Percentiles rank a stretch among this genome's conserved stretches.
phyloP scores from a whole-genome alignment of 2,329 filamentous ascomycete genomes.

The Annulohypoxylon truncatum region DNA sequence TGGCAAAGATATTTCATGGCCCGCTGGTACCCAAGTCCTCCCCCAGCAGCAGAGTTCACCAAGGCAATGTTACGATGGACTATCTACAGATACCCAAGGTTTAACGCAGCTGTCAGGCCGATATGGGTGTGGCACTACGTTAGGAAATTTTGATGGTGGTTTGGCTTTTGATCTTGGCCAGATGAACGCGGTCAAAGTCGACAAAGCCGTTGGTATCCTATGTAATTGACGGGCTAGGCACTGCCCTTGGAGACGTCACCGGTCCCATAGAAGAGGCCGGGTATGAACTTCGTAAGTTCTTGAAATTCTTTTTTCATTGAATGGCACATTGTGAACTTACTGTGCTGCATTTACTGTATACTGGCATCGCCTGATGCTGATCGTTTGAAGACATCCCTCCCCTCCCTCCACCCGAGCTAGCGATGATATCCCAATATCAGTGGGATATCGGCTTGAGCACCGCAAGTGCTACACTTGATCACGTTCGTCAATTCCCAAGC shows the following conservation, averaged over 20 bases:
- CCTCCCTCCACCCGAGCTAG: too few species aligned
- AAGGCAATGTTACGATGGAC: conserved; percentile 30
- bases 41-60: conserved; percentile 19
- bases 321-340: too few species aligned
- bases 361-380: neutral
- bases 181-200: conserved; percentile 45
- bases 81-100: conserved; percentile 17
- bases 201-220: conserved; percentile 39
- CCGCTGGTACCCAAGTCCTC: neutral
- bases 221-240: conserved; percentile 64
- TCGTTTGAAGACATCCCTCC: conserved; percentile 23
- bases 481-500: neutral
- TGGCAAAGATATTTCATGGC: conserved; percentile 1
- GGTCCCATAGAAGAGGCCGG: conserved; percentile 31
- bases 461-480: conserved; percentile 4
- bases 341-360: neutral
- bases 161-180: conserved; percentile 41
- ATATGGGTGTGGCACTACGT: conserved; percentile 31
- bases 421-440: conserved; percentile 4
- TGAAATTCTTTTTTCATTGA: neutral
- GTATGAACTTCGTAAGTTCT: conserved; percentile 39
- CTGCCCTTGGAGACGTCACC: conserved; percentile 69
- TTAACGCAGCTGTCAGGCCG: conserved; percentile 22
- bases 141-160: conserved; percentile 23
- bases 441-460: conserved; percentile 18